Conservation (phyloP, 345 rosid species). For the Salix dunnii region DNA sequence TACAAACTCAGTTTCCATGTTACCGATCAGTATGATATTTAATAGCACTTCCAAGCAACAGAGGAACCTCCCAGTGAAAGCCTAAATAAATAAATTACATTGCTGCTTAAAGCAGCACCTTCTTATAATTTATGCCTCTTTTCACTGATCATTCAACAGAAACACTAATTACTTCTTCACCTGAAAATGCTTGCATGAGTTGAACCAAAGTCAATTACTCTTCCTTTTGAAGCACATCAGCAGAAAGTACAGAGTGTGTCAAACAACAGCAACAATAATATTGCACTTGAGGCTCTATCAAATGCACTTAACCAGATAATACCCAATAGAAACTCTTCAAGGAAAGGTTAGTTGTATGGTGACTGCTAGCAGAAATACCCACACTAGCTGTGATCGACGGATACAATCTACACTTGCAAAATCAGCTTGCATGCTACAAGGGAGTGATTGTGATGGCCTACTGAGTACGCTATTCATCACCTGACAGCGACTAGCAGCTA, state of each 20-base stretch:
- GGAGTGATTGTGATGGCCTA: not conserved
- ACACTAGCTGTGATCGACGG: conserved; percentile 16
- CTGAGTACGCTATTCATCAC: conserved; percentile 10
- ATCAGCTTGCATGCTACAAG: conserved; percentile 3
- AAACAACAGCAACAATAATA: conserved; percentile 3
- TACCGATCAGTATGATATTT: conserved; percentile 7
- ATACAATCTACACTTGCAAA: conserved; percentile 23
- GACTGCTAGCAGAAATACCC: conserved; percentile 5
- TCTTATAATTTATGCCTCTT: conserved; percentile 9
- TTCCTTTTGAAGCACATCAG: conserved; percentile 14
- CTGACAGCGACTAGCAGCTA: conserved; percentile 3
- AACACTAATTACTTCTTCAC: conserved; percentile 16
- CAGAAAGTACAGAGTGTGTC: conserved; percentile 4
- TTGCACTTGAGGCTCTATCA: not conserved
- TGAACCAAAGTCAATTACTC: conserved; percentile 4
- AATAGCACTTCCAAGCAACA: conserved; percentile 20
- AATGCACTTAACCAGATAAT: conserved; percentile 10
- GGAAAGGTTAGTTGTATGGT: conserved; percentile 7
- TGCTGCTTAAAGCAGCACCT: conserved; percentile 19
- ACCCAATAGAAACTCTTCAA: conserved; percentile 12
- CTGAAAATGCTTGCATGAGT: not conserved
- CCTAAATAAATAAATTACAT: conserved; percentile 30
- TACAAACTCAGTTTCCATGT: conserved; percentile 65
- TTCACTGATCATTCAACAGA: conserved; percentile 13
- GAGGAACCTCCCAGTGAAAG: conserved; percentile 22